A percentile compares a stretch with the other conserved stretches of the same genome.
Evolutionary conservation across 2,329 filamentous ascomycete genomes (phyloP).

Genomic region (Gnomoniopsis sp.): DNA sequence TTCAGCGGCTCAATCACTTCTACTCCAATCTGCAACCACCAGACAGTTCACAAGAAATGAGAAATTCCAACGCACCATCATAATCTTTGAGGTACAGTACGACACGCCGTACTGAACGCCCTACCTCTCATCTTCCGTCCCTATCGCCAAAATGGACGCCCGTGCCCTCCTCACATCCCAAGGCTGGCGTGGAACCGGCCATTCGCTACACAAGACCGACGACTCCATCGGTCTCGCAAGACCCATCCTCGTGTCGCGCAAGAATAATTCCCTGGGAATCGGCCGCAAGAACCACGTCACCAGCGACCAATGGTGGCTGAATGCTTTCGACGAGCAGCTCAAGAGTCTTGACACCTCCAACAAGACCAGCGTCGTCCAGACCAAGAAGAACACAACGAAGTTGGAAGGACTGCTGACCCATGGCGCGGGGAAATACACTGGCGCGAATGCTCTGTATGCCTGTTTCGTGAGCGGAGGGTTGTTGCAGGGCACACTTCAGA

Average conservation of each 20-base stretch:
- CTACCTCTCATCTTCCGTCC: not conserved
- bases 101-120: not conserved
- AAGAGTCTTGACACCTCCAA: constrained; percentile 69
- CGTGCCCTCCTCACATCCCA: constrained; percentile 78
- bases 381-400: constrained; percentile 42
- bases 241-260: constrained; percentile 79
- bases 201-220: constrained; percentile 75
- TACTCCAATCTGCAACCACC: not conserved
- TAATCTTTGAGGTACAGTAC: not conserved
- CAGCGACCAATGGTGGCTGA: constrained; percentile 93
- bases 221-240: constrained; percentile 74
- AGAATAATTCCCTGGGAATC: constrained; percentile 76
- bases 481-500: constrained; percentile 66
- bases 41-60: constrained; percentile 1
- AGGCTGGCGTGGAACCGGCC: constrained; percentile 86
- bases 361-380: constrained; percentile 54
- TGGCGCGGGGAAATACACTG: constrained; percentile 55
- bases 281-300: constrained; percentile 69
- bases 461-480: constrained; percentile 81
- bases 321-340: constrained; percentile 87
- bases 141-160: constrained; percentile 69
- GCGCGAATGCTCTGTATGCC: constrained; percentile 67
- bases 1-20: not conserved
- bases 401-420: constrained; percentile 52
- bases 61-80: not conserved